A percentile compares a stretch with the other conserved stretches of the same genome.
Evolutionary conservation across 2,329 filamentous ascomycete genomes (phyloP).

Genomic region (Curvularia eragrostidis): DNA sequence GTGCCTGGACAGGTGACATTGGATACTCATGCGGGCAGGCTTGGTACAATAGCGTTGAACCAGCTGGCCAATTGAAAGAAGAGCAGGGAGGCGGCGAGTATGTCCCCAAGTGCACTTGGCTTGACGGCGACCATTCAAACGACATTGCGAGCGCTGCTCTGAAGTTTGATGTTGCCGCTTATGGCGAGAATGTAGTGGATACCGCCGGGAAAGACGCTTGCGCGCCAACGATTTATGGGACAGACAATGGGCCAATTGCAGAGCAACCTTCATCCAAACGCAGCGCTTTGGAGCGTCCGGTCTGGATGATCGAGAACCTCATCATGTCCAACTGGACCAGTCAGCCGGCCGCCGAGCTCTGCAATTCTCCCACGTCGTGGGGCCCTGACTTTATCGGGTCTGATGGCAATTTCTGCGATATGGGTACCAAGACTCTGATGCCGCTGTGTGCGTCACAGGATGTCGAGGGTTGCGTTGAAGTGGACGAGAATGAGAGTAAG

Average conservation of each 20-base stretch:
- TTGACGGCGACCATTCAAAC: background rate
- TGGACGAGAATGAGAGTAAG: background rate
- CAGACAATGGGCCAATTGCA: background rate
- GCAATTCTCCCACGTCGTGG: background rate
- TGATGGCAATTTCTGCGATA: background rate
- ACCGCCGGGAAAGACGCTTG: background rate
- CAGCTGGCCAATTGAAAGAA: too few relatives aligned
- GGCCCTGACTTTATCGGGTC: background rate
- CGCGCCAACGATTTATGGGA: background rate
- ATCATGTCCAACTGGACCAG: conserved; percentile 1
- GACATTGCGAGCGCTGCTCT: background rate
- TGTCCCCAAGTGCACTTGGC: conserved; percentile 2
- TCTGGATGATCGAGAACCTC: background rate
- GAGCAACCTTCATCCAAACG: background rate
- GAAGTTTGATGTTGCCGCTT: background rate
- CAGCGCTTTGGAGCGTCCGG: background rate
- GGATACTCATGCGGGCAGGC: too few relatives aligned
- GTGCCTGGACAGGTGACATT: too few relatives aligned
- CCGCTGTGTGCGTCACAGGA: background rate
- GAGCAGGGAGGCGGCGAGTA: background rate
- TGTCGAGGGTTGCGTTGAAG: background rate
- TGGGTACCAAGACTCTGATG: background rate
- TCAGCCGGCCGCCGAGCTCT: background rate
- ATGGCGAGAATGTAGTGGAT: background rate
- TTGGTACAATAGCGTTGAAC: too few relatives aligned